Base-by-base conservation (phyloP, 192 early-diverging fungal genomes). In the Phlyctochytrium arcticum region DNA sequence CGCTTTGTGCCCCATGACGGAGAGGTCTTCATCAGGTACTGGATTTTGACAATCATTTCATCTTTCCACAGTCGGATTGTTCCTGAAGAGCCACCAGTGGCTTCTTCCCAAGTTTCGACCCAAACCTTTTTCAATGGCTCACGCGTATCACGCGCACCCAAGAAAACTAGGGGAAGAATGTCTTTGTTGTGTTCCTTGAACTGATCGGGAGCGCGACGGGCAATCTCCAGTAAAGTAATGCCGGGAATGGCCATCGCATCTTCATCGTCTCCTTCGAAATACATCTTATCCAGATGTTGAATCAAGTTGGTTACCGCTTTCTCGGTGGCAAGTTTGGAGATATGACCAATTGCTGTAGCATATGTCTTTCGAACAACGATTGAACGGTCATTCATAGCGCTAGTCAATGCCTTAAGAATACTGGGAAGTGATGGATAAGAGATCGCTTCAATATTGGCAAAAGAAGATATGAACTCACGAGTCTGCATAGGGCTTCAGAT, bases 351-450 rank as follows among this genome's bases (percentile, higher is more conserved):
- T 0, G 92, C 88, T 10, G 88, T 86, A 0, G 93, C 89, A 74
- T 86, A 95, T 3, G 92, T 84, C 67, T 95, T 93, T 8, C 92
- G 74, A 39, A 96, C 84, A 1, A 89, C 84, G 1, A 88, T 80
- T n/a, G 88, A 90, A 37, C 81, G 83, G 58, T 95, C 92, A 5
- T 84, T 74, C 55, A 95, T 72, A 1, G 86, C 85, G 2, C 39
- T 44, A n/a, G 12, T 44, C 2, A 44, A 19, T 19, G 39, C 12
- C 39, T 44, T 12, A 44, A 44, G 39, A 2, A 44, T 44, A 12
- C 39, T 44, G 21, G 2, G 2, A n/a, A n/a, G n/a, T n/a, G n/a
- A n/a, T n/a, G n/a, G n/a, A n/a, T n/a, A n/a, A n/a, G n/a, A n/a
- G n/a, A n/a, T n/a, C n/a, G n/a, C n/a, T 44, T 0, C 39, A 44